A percentile compares a stretch with the other conserved stretches of the same genome.
Conservation (phyloP, 495 filamentous ascomycete genomes). For the Rusavskia elegans region DNA sequence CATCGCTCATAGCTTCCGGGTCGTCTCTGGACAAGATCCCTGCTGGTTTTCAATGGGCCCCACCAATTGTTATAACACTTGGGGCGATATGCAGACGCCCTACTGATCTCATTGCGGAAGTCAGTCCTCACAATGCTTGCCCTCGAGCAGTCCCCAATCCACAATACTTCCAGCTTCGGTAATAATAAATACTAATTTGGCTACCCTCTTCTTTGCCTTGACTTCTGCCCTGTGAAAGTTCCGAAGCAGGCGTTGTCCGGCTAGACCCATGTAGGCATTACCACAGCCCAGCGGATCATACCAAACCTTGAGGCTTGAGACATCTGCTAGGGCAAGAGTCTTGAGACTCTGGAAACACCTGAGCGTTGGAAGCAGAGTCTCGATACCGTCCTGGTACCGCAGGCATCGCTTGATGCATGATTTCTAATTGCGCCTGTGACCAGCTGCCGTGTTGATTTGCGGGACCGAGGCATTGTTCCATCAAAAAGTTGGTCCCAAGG, state of each 20-base stretch:
- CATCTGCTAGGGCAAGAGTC: background rate
- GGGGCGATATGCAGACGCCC: no score
- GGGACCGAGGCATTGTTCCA: no score
- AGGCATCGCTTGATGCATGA: background rate
- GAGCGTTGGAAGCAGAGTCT: background rate
- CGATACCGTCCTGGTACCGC: background rate
- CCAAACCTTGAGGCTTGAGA: background rate
- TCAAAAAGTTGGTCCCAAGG: no score
- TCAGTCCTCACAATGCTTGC: no score
- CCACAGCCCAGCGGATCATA: background rate
- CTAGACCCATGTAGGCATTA: background rate
- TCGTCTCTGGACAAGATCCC: no score
- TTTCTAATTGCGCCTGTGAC: background rate
- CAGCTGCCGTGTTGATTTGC: no score
- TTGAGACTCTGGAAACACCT: background rate
- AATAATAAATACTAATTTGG: background rate
- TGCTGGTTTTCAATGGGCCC: no score
- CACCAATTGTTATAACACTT: no score
- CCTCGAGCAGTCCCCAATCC: background rate
- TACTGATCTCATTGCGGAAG: no score
- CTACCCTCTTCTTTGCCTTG: background rate
- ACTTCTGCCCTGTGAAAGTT: background rate
- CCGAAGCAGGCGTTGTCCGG: background rate
- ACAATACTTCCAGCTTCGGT: background rate
- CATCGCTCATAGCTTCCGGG: no score